Conservation (phyloP, 805 yeast genomes). For the Candida golubevii region DNA sequence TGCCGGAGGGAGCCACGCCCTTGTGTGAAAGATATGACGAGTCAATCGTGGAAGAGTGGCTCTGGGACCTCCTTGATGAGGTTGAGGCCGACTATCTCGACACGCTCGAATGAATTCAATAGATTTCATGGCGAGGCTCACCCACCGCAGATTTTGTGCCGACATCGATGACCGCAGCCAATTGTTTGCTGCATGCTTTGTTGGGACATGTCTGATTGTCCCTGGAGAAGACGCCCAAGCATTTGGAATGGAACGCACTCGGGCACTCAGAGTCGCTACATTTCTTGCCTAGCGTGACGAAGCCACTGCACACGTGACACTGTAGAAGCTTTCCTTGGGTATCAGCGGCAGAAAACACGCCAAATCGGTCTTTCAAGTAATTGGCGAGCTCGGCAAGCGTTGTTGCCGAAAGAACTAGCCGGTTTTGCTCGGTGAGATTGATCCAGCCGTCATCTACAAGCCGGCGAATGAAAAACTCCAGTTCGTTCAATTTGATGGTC, state of each 20-base stretch:
- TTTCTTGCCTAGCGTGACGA: conserved; percentile 49
- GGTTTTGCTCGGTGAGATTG: conserved; percentile 25
- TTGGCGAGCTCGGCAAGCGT: conserved; percentile 45
- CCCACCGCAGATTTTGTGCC: conserved; percentile 3
- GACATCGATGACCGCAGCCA: conserved; percentile 1
- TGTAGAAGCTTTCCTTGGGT: conserved; percentile 34
- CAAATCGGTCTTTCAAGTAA: conserved; percentile 42
- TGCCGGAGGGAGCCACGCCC: conserved; percentile 40
- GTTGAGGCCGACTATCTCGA: conserved; percentile 60
- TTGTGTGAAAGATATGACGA: conserved; percentile 62
- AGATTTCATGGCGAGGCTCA: not conserved
- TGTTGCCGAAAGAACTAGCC: conserved; percentile 37
- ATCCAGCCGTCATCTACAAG: conserved; percentile 55
- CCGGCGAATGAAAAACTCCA: conserved; percentile 34
- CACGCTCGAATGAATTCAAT: conserved; percentile 27
- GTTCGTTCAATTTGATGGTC: conserved; percentile 31
- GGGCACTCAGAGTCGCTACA: conserved; percentile 25
- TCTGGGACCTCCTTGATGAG: conserved; percentile 83
- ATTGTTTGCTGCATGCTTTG: conserved; percentile 3
- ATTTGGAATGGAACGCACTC: conserved; percentile 44
- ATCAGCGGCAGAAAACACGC: conserved; percentile 18
- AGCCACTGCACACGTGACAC: conserved; percentile 50
- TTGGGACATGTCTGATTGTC: conserved; percentile 21
- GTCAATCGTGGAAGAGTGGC: conserved; percentile 72
- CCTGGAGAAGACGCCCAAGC: conserved; percentile 39